Conservation (phyloP, 2,329 filamentous ascomycete species). For the Dothideomycetes sp. region DNA sequence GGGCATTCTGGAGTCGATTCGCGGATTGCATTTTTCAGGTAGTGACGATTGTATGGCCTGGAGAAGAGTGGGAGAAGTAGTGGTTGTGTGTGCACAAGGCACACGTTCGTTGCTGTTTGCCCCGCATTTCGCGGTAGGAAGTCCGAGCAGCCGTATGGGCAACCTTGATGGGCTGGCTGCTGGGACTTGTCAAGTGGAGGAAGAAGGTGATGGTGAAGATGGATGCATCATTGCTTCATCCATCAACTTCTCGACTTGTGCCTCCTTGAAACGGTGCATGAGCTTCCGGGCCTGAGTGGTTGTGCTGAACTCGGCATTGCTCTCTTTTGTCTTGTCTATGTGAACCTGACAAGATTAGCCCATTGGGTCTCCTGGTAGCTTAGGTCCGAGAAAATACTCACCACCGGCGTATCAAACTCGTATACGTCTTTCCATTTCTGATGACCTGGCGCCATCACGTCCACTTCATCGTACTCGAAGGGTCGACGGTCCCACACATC, state of each 20-base stretch:
- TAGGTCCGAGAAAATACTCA: constrained; percentile 27
- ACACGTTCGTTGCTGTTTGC: too few species aligned
- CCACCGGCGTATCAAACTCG: constrained; percentile 73
- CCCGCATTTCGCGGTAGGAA: too few species aligned
- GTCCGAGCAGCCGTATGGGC: too few species aligned
- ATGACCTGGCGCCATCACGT: constrained; percentile 54
- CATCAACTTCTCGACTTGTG: constrained; percentile 59
- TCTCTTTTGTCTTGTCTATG: constrained; percentile 46
- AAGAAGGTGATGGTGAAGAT: constrained; percentile 5
- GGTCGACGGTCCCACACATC: constrained; percentile 56
- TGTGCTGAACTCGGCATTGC: constrained; percentile 41
- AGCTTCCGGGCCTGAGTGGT: constrained; percentile 55
- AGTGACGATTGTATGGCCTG: background rate
- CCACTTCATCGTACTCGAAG: constrained; percentile 58
- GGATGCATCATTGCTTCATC: constrained; percentile 36
- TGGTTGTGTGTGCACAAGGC: too few species aligned
- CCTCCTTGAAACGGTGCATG: constrained; percentile 65
- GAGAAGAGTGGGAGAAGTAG: too few species aligned
- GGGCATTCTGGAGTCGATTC: constrained; percentile 41
- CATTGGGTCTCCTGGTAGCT: too few species aligned
- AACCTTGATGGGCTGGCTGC: too few species aligned
- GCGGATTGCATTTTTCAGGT: constrained; percentile 38
- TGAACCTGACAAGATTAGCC: constrained; percentile 47
- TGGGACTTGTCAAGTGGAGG: background rate
- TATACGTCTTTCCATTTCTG: constrained; percentile 62